Percentiles rank a stretch among this genome's conserved stretches.
Conservation (phyloP, 2,329 filamentous ascomycete genomes). For the Pyrenophora tritici-repentis region DNA sequence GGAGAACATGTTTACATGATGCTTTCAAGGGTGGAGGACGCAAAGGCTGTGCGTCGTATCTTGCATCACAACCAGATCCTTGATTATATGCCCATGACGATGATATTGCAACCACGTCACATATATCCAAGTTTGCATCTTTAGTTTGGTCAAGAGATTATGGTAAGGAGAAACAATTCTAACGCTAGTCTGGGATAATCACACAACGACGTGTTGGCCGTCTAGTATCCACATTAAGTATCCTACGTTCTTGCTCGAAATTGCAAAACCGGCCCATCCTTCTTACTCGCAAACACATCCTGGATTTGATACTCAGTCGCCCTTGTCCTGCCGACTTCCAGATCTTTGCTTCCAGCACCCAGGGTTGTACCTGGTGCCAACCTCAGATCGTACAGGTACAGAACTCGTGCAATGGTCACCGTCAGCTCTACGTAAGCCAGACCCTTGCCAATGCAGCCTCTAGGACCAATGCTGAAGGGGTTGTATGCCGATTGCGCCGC, state of each 20-base stretch:
- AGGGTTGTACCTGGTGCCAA: conserved; percentile 40
- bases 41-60: too few relatives aligned
- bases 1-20: too few relatives aligned
- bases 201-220: neutral
- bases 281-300: conserved; percentile 75
- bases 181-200: neutral
- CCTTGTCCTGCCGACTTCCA: conserved; percentile 41
- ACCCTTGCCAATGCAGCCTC: conserved; percentile 74
- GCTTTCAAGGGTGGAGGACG: too few relatives aligned
- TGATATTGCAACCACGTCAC: too few relatives aligned
- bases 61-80: too few relatives aligned
- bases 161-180: too few relatives aligned
- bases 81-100: too few relatives aligned
- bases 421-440: conserved; percentile 71
- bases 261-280: conserved; percentile 72
- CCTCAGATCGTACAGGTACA: conserved; percentile 65
- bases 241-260: conserved; percentile 34
- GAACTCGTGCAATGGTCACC: conserved; percentile 63
- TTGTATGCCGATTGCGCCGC: conserved; percentile 71
- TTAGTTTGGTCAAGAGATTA: too few relatives aligned
- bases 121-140: too few relatives aligned
- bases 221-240: neutral
- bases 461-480: conserved; percentile 71
- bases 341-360: conserved; percentile 38
- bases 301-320: conserved; percentile 68